A percentile compares a stretch with the other conserved stretches of the same genome.
These are phyloP conservation scores for Lasiosphaeris hirsuta DNA, from an alignment of 495 filamentous ascomycete genomes.

Conservation along the genomic window DNA sequence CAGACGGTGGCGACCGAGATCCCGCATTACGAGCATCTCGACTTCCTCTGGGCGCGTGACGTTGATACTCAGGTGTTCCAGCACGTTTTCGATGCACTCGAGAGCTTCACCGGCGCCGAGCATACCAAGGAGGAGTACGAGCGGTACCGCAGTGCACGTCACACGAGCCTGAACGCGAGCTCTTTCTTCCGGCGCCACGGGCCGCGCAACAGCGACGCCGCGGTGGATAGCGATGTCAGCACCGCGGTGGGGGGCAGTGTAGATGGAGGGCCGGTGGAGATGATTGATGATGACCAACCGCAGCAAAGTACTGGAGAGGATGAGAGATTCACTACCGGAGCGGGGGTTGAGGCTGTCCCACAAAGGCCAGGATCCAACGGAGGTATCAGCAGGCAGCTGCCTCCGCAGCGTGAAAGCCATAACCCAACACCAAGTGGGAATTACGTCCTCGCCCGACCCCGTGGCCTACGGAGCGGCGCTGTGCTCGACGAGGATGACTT, in stretches of 20 bases:
- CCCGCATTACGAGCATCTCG: slow-evolving; percentile 90
- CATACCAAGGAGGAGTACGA: slow-evolving; percentile 52
- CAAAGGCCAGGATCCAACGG: too few relatives aligned
- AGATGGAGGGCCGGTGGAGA: slow-evolving; percentile 9
- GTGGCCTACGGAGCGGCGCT: not conserved
- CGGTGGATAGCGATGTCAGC: slow-evolving; percentile 34
- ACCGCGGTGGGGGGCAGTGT: slow-evolving; percentile 25
- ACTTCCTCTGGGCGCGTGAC: slow-evolving; percentile 93
- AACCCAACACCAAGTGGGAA: not conserved
- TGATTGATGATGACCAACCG: not conserved
- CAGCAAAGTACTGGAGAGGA: not conserved
- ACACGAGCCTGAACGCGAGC: slow-evolving; percentile 31
- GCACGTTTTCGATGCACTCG: slow-evolving; percentile 83
- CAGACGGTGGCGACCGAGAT: slow-evolving; percentile 82
- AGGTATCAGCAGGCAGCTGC: not conserved
- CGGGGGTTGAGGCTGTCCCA: not conserved
- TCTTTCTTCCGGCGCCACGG: slow-evolving; percentile 26
- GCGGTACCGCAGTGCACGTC: slow-evolving; percentile 39
- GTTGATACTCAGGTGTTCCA: slow-evolving; percentile 82
- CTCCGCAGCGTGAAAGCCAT: slow-evolving; percentile 11
- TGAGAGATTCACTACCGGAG: not conserved
- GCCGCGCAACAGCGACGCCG: slow-evolving; percentile 16
- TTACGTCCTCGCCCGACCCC: not conserved
- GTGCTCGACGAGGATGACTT: slow-evolving; percentile 1
- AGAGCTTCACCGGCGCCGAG: slow-evolving; percentile 55